Evolutionary conservation across 305 asterid genomes (phyloP).

Genomic region (Rubia peregrina): DNA sequence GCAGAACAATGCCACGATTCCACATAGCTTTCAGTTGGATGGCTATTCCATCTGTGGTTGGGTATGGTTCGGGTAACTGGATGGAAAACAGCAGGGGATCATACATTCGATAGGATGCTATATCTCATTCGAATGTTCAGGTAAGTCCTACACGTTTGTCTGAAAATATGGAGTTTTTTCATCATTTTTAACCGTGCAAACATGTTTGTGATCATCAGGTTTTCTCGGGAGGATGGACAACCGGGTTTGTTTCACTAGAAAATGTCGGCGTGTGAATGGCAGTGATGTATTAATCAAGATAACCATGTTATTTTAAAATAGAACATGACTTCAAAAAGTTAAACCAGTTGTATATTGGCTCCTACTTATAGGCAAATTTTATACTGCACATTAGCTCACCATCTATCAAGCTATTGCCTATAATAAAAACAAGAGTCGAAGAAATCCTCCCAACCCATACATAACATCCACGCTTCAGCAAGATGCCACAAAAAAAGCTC

Average conservation of each 20-base stretch:
- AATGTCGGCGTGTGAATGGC: conserved; percentile 89
- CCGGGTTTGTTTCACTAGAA: conserved; percentile 60
- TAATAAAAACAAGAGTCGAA: no score
- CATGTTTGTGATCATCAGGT: conserved; percentile 36
- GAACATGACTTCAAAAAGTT: no score
- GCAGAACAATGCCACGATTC: conserved; percentile 71
- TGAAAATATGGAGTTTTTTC: neutral
- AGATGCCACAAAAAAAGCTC: no score
- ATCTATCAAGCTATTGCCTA: no score
- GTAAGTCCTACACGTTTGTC: conserved; percentile 28
- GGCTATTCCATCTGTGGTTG: conserved; percentile 87
- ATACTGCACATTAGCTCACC: no score
- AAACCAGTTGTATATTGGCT: no score
- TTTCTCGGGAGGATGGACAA: conserved; percentile 99
- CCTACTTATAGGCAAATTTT: no score
- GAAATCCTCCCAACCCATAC: no score
- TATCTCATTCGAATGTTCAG: conserved; percentile 83
- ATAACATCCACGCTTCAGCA: no score
- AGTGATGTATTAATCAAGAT: no score
- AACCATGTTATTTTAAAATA: no score
- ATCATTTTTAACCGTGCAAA: neutral
- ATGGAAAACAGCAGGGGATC: conserved; percentile 65
- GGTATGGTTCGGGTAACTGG: conserved; percentile 86
- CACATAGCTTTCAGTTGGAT: conserved; percentile 84
- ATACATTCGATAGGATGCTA: conserved; percentile 90